A percentile compares a stretch with the other conserved stretches of the same genome.
phyloP scores from a whole-genome alignment of 129 eudicot species.

The Arctium lappa region DNA sequence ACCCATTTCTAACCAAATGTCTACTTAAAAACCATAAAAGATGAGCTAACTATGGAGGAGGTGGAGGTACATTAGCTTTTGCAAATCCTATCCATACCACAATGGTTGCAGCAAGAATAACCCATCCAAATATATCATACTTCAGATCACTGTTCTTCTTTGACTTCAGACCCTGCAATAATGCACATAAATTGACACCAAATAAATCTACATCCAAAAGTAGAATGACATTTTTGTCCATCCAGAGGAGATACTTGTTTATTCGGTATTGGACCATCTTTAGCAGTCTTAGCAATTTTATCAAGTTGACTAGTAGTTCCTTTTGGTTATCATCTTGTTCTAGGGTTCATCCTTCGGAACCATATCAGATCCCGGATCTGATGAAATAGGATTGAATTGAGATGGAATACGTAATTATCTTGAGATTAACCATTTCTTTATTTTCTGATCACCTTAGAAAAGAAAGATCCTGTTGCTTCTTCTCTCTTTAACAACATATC shows the following conservation, averaged over 20 bases:
- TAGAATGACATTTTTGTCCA: neutral
- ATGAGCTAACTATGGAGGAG: constrained; percentile 51
- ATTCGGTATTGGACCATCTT: neutral
- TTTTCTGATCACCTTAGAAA: no score
- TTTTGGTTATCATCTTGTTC: no score
- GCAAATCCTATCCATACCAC: constrained; percentile 89
- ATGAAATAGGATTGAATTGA: no score
- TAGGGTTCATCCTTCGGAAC: no score
- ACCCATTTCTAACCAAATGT: neutral
- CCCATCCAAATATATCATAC: constrained; percentile 88
- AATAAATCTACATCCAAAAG: neutral
- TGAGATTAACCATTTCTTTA: no score
- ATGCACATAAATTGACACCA: neutral
- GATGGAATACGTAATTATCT: no score
- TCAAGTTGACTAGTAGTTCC: no score
- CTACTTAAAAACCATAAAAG: neutral
- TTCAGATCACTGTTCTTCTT: constrained; percentile 71
- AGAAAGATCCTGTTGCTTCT: no score
- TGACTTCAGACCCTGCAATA: constrained; percentile 51
- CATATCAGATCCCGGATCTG: no score
- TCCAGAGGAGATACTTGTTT: neutral
- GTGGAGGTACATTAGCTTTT: constrained; percentile 59
- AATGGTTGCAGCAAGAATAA: constrained; percentile 74
- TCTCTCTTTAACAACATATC: no score
- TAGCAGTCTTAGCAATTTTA: neutral